Evolutionary conservation across 2,329 filamentous ascomycete species (phyloP).

Genomic region (Ceratocystiopsis sp.): DNA sequence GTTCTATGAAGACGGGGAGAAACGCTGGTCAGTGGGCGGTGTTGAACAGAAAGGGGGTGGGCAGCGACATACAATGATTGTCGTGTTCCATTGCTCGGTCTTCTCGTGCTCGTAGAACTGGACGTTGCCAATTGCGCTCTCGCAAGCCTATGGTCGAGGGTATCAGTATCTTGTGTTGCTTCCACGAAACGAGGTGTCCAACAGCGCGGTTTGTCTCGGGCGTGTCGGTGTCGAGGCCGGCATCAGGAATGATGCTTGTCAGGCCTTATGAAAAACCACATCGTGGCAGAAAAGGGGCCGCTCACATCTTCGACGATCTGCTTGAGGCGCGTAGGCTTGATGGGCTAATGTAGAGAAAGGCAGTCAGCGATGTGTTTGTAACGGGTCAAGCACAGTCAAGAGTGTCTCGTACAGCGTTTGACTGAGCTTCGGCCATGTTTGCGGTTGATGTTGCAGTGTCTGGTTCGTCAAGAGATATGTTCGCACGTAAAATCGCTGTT

Average conservation of each 20-base stretch:
- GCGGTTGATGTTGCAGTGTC: background rate
- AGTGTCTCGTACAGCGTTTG: slow-evolving; percentile 3
- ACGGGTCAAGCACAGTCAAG: background rate
- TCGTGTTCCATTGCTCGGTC: slow-evolving; percentile 77
- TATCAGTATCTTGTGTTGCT: background rate
- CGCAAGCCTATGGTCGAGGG: slow-evolving; percentile 51
- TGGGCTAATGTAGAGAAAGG: slow-evolving; percentile 36
- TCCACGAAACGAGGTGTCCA: background rate
- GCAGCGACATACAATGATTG: slow-evolving; percentile 59
- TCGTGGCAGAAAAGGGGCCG: background rate
- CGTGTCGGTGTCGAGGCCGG: background rate
- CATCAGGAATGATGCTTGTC: too few species aligned
- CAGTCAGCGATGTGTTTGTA: background rate
- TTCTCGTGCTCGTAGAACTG: slow-evolving; percentile 76
- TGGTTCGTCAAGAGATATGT: too few species aligned
- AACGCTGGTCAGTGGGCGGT: background rate
- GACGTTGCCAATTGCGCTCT: slow-evolving; percentile 53
- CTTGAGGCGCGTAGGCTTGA: slow-evolving; percentile 59
- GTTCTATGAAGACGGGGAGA: slow-evolving; percentile 33
- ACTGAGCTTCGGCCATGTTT: slow-evolving; percentile 5
- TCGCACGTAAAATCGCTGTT: background rate
- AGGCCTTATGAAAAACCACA: too few species aligned
- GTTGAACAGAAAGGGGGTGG: background rate
- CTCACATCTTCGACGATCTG: slow-evolving; percentile 74
- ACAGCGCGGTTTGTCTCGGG: too few species aligned